A percentile compares a stretch with the other conserved stretches of the same genome.
phyloP scores from a whole-genome alignment of 495 filamentous ascomycete genomes.

The Penicillium longicatenatum region DNA sequence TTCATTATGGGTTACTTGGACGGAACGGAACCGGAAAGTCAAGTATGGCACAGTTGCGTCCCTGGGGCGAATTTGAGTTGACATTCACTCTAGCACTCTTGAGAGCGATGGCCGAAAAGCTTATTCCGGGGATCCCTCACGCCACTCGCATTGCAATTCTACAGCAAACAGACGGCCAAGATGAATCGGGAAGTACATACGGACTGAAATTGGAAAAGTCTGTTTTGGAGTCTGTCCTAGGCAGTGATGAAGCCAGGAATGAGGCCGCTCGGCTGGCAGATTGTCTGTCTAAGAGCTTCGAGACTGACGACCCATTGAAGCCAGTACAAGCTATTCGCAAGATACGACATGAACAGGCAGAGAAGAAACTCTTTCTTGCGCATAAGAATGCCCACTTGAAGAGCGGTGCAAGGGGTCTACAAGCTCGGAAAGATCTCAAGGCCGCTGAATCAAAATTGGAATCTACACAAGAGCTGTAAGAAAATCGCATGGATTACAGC shows the following conservation, averaged over 20 bases:
- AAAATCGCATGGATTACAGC: neutral
- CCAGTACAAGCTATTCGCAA: slow-evolving; percentile 61
- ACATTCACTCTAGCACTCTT: slow-evolving; percentile 56
- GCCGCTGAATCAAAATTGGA: slow-evolving; percentile 63
- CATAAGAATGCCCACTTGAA: slow-evolving; percentile 71
- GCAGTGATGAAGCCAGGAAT: slow-evolving; percentile 62
- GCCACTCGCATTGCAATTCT: slow-evolving; percentile 67
- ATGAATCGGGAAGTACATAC: slow-evolving; percentile 22
- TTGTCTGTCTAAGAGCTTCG: slow-evolving; percentile 53
- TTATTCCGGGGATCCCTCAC: slow-evolving; percentile 77
- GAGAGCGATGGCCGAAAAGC: slow-evolving; percentile 72
- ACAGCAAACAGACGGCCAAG: slow-evolving; percentile 62
- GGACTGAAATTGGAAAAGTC: slow-evolving; percentile 28
- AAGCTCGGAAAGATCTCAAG: slow-evolving; percentile 69
- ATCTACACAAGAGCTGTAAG: slow-evolving; percentile 54
- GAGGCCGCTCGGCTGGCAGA: slow-evolving; percentile 58
- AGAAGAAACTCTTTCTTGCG: slow-evolving; percentile 62
- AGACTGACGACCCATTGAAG: slow-evolving; percentile 52
- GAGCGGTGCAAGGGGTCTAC: slow-evolving; percentile 70
- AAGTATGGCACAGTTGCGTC: slow-evolving; percentile 49
- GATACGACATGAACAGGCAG: slow-evolving; percentile 58
- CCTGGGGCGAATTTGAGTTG: neutral
- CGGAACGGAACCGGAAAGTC: slow-evolving; percentile 82
- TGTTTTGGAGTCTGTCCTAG: slow-evolving; percentile 68
- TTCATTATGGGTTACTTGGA: slow-evolving; percentile 73